Percentiles rank a stretch among this genome's conserved stretches.
These are phyloP conservation scores for Lentinula aciculospora DNA, from an alignment of 768 basidiomycete genomes.

Conservation along the genomic window DNA sequence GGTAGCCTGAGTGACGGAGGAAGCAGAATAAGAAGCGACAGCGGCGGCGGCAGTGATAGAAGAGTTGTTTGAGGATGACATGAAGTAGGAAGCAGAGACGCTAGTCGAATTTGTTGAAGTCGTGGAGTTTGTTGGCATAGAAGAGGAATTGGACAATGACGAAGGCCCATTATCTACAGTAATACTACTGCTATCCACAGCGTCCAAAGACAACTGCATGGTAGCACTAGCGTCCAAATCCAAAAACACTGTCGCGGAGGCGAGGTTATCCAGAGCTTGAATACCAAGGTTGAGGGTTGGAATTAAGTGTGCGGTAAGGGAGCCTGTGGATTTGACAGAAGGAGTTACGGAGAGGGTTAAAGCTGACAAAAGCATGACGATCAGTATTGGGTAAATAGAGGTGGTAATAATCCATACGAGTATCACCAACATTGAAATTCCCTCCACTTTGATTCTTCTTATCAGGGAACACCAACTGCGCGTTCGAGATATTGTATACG, in stretches of 20 bases:
- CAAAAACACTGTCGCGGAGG: conserved; percentile 2
- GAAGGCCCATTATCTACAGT: background rate
- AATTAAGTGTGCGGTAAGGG: conserved; percentile 4
- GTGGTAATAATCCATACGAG: background rate
- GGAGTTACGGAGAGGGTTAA: conserved; percentile 4
- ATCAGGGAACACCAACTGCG: background rate
- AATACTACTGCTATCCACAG: background rate
- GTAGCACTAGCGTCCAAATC: conserved; percentile 6
- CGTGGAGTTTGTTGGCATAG: background rate
- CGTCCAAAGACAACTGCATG: background rate
- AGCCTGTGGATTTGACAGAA: conserved; percentile 3
- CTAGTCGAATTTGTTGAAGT: background rate
- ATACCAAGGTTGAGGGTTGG: conserved; percentile 5
- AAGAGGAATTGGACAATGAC: background rate
- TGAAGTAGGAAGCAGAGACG: background rate
- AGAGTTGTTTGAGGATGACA: background rate
- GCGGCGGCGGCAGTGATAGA: background rate
- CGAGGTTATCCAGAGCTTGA: background rate
- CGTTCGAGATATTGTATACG: background rate
- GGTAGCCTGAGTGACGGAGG: too few species aligned
- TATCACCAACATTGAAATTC: background rate
- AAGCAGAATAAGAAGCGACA: background rate
- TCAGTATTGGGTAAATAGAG: background rate
- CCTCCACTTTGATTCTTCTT: background rate
- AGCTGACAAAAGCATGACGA: background rate